Base-by-base conservation (phyloP, 345 rosid species). In the Lenwebbia sp. region DNA sequence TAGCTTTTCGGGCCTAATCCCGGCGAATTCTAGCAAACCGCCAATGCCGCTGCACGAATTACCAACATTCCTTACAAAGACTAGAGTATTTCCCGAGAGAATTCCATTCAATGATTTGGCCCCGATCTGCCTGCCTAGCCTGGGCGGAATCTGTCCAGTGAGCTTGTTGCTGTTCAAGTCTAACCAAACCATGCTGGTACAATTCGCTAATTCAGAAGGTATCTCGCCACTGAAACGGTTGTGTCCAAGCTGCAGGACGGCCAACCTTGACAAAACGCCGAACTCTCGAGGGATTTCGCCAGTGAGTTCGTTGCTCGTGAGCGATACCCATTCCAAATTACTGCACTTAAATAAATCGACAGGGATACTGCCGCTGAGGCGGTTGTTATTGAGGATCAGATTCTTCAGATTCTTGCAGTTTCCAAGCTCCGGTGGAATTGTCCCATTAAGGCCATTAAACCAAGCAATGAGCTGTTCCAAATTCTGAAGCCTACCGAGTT, bases 21-120 rank as follows among this genome's bases (percentile, higher is more conserved):
- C 99, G 0, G 98, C 91, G 56, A 97, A 97, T 85, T 97, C 99
- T 83, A 97, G 87, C 88, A 97, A 89, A 47, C 99, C 99, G 54
- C 99, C 98, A 0, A 95, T 98, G 22, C 99, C 98, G 90, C 93
- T 95, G 83, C 99, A 95, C 1, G 99, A 96, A 88, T 97, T 95
- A 12, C 99, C 99, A 5, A 95, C 96, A 84, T 94, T 95, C 87
- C 99, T 88, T 13, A 96, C 99, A 55, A 96, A 95, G 52, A 95
- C 99, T 85, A 96, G 76, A 50, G 98, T 95, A 85, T 95, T 96
- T 0, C 98, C 98, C 0, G 98, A 91, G 55, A 94, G 94, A 85
- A 95, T 92, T 85, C 95, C 99, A 76, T 92, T 90, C 70, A 95
- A 88, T 37, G 98, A 92, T 88, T 95, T 94, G n/a, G 96, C 94